Conservation (phyloP, 2,329 filamentous ascomycete species). For the Bipolaris bicolor region DNA sequence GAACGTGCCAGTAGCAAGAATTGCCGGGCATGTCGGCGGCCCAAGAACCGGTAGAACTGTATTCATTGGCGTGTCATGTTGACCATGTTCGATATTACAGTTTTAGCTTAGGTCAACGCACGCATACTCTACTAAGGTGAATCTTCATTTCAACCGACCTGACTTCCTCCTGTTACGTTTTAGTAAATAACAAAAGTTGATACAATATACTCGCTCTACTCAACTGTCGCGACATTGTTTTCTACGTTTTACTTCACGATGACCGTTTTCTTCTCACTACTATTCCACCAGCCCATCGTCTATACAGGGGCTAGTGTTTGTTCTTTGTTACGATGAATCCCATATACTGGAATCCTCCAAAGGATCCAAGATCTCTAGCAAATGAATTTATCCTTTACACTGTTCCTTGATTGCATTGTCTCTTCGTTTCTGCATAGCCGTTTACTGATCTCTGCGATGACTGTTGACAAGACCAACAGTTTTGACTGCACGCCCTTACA, state of each 20-base stretch:
- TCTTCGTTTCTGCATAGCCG: no score
- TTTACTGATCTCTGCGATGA: no score
- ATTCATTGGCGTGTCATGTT: neutral
- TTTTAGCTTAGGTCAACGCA: neutral
- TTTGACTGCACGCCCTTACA: neutral
- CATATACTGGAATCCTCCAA: no score
- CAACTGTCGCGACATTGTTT: neutral
- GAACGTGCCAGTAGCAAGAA: conserved; percentile 4
- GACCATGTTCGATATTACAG: neutral
- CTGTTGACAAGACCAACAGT: neutral
- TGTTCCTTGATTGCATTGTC: no score
- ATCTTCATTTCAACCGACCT: neutral
- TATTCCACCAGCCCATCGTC: no score
- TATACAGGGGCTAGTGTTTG: no score
- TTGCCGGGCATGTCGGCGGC: neutral
- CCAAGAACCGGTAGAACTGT: neutral
- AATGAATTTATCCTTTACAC: no score
- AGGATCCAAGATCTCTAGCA: no score
- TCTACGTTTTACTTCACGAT: neutral
- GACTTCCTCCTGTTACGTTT: neutral
- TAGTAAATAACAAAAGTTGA: neutral
- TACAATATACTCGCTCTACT: neutral
- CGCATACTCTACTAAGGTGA: neutral
- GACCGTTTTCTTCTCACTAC: no score
- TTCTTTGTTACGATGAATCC: no score